Evolutionary conservation across 2,329 filamentous ascomycete genomes (phyloP), one percentile per base, ranked within the genome.

Genomic region (Fusarium concolor): DNA sequence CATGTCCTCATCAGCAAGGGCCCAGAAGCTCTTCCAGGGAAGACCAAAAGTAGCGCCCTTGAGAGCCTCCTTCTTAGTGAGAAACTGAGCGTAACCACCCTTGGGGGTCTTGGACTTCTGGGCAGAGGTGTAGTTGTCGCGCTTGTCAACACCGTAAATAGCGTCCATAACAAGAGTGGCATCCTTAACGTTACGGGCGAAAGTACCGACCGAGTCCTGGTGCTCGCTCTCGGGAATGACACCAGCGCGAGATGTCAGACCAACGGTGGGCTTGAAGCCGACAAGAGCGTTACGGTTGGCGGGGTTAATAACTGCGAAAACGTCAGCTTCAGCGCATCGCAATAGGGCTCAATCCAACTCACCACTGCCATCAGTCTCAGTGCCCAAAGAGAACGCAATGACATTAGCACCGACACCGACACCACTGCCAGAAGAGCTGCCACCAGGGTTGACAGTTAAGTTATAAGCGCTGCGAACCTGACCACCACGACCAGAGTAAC

Each of bases 181-280:
- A 73, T 94, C 92, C n/a, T 83, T 81, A 9, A 94, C 87, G 0
- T 88, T 92, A 20, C 86, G 86, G 0, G 86, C 90, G 72, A 94
- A 88, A 1, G 85, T 81, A 3, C 91, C 92, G 0, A 93, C 86
- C 0, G 86, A 89, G 71, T 94, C 92, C 71, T 91, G 89, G 71
- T 91, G 87, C 56, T 86, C 80, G 12, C 84, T 86, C 72, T 91
- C 89, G 1, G 91, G 92, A 33, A 94, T 84, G 28, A 90, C 84
- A 18, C 84, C 87, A 20, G 79, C 82, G 17, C 90, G 81, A 10
- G 90, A 92, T 0, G 90, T 92, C 50, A 92, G 77, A 0, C 91
- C 91, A 8, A 93, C 89, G 2, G 90, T 93, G 2, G 91, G 90
- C 78, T 93, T 94, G 76, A 94, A 86, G 5, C 91, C 91, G 3